Base-by-base conservation (phyloP, 805 yeast species). In the Sporopachydermia quercuum region DNA sequence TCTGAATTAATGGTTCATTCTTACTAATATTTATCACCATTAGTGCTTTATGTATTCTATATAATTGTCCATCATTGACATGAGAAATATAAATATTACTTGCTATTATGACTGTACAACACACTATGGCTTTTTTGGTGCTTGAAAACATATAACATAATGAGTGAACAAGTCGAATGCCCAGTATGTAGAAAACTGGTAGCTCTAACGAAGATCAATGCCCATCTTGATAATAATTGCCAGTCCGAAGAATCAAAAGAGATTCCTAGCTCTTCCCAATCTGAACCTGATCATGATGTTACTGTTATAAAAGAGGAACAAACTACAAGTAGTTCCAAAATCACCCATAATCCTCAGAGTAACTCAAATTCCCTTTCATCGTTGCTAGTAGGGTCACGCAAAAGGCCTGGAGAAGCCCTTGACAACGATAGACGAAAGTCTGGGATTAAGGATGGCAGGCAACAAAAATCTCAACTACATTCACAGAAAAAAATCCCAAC, bases 151-250 rank as follows among this genome's bases (percentile, higher is more conserved):
- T n/a, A n/a, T n/a, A n/a, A n/a, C n/a, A 23, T 23, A 23, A 23
- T 23, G 30, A 8, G n/a, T n/a, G 30, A 23, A n/a, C 13, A 23
- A 14, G 52, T 49, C 18, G 37, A 40, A 30, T 49, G 52, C 37
- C 52, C 52, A n/a, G 40, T 46, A 11, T 49, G 52, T 45, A 23
- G 35, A 14, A 16, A 17, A 15, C 16, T 38, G 3, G 42, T 49
- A 3, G 17, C 40, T 5, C 16, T 42, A n/a, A 37, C n/a, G 16
- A 23, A 34, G 33, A 40, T 49, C 38, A 47, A 49, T 19, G 37
- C 42, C 16, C 68, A 63, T 39, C 43, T 63, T 27, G 68, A 63
- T 42, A 43, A 41, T 1, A 54, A 61, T 33, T 51, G 55, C 37
- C 5, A 5, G 18, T 8, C 16, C 18, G 33, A 16, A 15, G 19